These are phyloP conservation scores for Santalum album DNA, from an alignment of 164 flowering plant genomes.

Conservation along the genomic window DNA sequence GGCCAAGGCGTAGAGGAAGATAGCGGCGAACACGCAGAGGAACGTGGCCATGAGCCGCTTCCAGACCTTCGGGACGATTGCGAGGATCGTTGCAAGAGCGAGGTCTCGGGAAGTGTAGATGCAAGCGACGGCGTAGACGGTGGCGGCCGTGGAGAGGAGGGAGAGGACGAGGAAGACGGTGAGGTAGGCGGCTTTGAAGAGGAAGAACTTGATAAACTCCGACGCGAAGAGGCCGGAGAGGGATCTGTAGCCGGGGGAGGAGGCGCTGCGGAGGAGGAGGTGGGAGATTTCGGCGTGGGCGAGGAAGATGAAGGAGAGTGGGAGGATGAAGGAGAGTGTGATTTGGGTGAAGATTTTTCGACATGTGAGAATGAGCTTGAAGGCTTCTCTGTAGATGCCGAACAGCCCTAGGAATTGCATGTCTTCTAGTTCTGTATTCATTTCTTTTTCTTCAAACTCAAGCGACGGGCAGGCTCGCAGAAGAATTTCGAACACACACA, in stretches of 20 bases:
- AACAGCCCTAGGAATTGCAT: conserved; percentile 32
- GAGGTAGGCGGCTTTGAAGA: conserved; percentile 25
- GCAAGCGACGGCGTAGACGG: conserved; percentile 38
- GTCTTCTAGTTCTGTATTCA: conserved; percentile 46
- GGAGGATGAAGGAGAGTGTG: conserved; percentile 51
- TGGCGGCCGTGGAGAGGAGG: conserved; percentile 42
- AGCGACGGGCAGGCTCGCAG: too few relatives aligned
- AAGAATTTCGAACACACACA: too few relatives aligned
- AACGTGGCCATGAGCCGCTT: conserved; percentile 42
- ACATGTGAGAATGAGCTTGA: conserved; percentile 32
- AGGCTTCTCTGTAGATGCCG: conserved; percentile 33
- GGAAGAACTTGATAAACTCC: conserved; percentile 16
- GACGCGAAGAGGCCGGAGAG: conserved; percentile 14
- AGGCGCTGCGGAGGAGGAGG: conserved; percentile 4
- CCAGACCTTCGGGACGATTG: conserved; percentile 47
- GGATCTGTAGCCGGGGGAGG: conserved; percentile 7
- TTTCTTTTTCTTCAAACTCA: not conserved
- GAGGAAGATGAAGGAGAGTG: conserved; percentile 41
- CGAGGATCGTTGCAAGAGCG: conserved; percentile 21
- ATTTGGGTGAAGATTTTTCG: conserved; percentile 43
- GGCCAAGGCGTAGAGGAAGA: conserved; percentile 7
- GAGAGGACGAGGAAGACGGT: conserved; percentile 26
- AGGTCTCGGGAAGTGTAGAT: conserved; percentile 27
- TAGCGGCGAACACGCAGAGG: conserved; percentile 19
- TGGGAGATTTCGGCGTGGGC: conserved; percentile 12